Evolutionary conservation across 2,329 filamentous ascomycete genomes (phyloP), one percentile per base, ranked within the genome.

Genomic region (Fusarium marasasianum): DNA sequence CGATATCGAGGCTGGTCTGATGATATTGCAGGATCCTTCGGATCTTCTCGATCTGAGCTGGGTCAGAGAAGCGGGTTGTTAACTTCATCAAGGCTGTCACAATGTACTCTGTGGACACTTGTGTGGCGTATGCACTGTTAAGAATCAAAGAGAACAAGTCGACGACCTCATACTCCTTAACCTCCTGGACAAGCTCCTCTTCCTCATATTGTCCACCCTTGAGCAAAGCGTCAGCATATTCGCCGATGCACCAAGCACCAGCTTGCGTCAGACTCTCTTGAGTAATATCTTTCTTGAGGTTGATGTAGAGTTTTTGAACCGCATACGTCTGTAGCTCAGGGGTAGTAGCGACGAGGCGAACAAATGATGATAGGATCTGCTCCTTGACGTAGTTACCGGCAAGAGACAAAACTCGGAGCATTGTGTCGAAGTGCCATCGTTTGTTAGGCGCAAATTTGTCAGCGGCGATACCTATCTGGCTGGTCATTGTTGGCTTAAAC

Each of bases 401-500:
- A 74, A 99, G 87, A 66, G 95, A 98, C 77, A 99, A 84, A 31
- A 99, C 95, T 29, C 97, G 91, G 61, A 99, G 87, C 92, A 99
- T 98, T 6, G 97, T 99, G 80, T 99, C 96, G 76, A 98, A 93
- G 81, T 99, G 96, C 96, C 96, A 99, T 81, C 96, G 89, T 85
- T 98, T 98, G 84, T 96, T 98, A 2, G 96, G 97, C 5, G 96
- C 94, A 83, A 94, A 99, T 75, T 96, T 92, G 82, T 99, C 96
- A 12, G 97, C 96, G 17, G 97, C 96, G 78, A 99, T 94, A 31
- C 96, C 96, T 81, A 99, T 99, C 80, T 99, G 96, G 60, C 93
- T 96, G 4, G 96, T 99, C 95, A 99, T 98, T 60, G 94, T 94
- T 12, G 96, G 94, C 85, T 99, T 99, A 86, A 99, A 99, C 82